Evolutionary conservation across 2,329 filamentous ascomycete genomes (phyloP), one percentile per base, ranked within the genome.

Genomic region (Zopfia rhizophila): DNA sequence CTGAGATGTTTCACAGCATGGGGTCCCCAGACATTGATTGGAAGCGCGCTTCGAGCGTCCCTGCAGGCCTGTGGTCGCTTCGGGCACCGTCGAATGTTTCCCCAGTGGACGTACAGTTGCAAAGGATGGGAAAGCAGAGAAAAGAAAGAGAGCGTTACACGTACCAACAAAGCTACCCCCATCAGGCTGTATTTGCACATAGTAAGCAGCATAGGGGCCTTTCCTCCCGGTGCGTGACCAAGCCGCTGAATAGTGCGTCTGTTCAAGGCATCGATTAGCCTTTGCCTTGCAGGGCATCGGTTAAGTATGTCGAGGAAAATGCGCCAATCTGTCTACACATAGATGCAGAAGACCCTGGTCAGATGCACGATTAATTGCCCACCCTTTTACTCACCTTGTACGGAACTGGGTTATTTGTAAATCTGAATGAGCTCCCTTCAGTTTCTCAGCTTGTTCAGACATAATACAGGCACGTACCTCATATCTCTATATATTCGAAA

Each of bases 211-310:
- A 70, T 94, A 95, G 7, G 89, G 87, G 0, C 90, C 90, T 72
- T 96, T 96, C 42, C 89, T 83, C 14, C 91, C 91, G 0, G 91
- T 95, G 14, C 91, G 86, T 45, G 89, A 94, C 86, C 90, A 96
- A 17, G 90, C 89, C 25, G 88, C 91, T 7, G 88, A 89, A 72
- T 92, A 96, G 73, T 92, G 84, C 41, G 90, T 83, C 86, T 90
- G 38, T 14, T 31, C 23, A 51, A 25, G n/a, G n/a, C n/a, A n/a
- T n/a, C 47, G 19, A 48, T 65, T 56, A 71, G 65, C 47, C 35
- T 30, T 35, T 28, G 45, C 27, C n/a, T 27, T 27, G 24, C 13
- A 31, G 38, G 35, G 45, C 25, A 18, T 43, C 28, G n/a, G 24
- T 17, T 45, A 23, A 5, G 18, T 7, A 6, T 39, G 50, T 43